A percentile compares a stretch with the other conserved stretches of the same genome.
These are phyloP conservation scores for Pseudogymnoascus sp. DNA, from an alignment of 2,329 filamentous ascomycete genomes.

Conservation along the genomic window DNA sequence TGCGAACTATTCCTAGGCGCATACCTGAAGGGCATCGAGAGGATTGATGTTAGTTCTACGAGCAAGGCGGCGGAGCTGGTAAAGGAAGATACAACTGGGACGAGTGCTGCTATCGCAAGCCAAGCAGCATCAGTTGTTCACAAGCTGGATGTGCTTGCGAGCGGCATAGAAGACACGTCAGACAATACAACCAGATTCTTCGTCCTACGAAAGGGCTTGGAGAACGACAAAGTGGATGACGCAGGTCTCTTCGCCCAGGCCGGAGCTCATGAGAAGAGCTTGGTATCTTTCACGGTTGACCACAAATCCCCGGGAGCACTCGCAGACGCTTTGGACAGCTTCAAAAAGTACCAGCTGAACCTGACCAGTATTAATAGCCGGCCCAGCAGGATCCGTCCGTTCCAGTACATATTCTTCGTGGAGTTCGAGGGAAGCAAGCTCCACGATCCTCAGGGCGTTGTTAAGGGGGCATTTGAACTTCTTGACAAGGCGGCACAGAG, in stretches of 20 bases:
- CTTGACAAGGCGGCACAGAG: slow-evolving; percentile 50
- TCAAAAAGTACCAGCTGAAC: slow-evolving; percentile 65
- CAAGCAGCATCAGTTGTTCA: slow-evolving; percentile 62
- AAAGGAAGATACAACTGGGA: slow-evolving; percentile 46
- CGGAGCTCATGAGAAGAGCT: slow-evolving; percentile 46
- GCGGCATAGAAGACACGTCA: slow-evolving; percentile 61
- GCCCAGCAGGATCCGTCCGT: slow-evolving; percentile 65
- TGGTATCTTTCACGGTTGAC: slow-evolving; percentile 76
- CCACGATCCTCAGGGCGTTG: slow-evolving; percentile 46
- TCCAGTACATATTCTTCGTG: slow-evolving; percentile 93
- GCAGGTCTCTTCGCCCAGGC: background rate
- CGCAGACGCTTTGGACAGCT: slow-evolving; percentile 71
- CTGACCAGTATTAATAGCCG: slow-evolving; percentile 85
- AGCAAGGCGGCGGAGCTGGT: slow-evolving; percentile 77
- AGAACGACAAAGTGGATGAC: slow-evolving; percentile 14
- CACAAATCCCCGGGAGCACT: slow-evolving; percentile 74
- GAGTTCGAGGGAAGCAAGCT: slow-evolving; percentile 65
- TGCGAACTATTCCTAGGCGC: slow-evolving; percentile 66
- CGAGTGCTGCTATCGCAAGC: slow-evolving; percentile 70
- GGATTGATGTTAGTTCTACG: slow-evolving; percentile 77
- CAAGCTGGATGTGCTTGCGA: slow-evolving; percentile 60
- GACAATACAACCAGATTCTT: slow-evolving; percentile 79
- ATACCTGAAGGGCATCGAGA: slow-evolving; percentile 65
- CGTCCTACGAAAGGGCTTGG: slow-evolving; percentile 40
- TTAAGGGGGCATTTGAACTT: slow-evolving; percentile 52